Conservation (phyloP, 306 rosid species). For the Delonix regia region DNA sequence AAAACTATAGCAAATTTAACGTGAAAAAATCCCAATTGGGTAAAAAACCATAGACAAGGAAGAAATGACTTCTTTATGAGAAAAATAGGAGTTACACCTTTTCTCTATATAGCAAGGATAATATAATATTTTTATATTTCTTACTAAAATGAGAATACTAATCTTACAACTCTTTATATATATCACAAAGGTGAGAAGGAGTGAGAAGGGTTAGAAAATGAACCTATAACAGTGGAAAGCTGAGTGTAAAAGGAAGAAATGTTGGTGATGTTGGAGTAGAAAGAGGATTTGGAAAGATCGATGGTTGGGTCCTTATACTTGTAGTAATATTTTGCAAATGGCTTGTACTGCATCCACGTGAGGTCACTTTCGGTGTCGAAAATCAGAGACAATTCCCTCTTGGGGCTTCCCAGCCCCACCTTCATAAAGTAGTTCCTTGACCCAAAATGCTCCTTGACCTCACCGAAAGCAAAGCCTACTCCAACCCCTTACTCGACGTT, state of each 20-base stretch:
- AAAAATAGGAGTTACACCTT: too few species aligned
- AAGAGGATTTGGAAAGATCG: conserved; percentile 47
- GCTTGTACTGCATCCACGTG: conserved; percentile 83
- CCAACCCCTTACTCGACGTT: neutral
- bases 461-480: conserved; percentile 46
- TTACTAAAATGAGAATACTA: too few species aligned
- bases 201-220: neutral
- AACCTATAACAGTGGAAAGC: conserved; percentile 59
- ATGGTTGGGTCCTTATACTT: conserved; percentile 54
- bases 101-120: too few species aligned
- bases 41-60: too few species aligned
- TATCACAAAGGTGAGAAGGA: too few species aligned
- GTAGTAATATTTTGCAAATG: conserved; percentile 58
- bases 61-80: too few species aligned
- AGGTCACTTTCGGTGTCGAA: conserved; percentile 78
- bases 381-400: conserved; percentile 49
- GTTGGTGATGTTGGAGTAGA: conserved; percentile 59
- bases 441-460: conserved; percentile 57
- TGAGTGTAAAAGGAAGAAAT: conserved; percentile 46
- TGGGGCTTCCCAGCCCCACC: conserved; percentile 69
- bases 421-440: conserved; percentile 64
- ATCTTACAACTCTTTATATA: too few species aligned
- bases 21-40: too few species aligned
- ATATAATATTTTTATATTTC: too few species aligned
- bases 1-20: too few species aligned